Percentiles rank a stretch among this genome's conserved stretches.
Evolutionary conservation across 306 rosid genomes (phyloP).

Genomic region (Biancaea sappan): DNA sequence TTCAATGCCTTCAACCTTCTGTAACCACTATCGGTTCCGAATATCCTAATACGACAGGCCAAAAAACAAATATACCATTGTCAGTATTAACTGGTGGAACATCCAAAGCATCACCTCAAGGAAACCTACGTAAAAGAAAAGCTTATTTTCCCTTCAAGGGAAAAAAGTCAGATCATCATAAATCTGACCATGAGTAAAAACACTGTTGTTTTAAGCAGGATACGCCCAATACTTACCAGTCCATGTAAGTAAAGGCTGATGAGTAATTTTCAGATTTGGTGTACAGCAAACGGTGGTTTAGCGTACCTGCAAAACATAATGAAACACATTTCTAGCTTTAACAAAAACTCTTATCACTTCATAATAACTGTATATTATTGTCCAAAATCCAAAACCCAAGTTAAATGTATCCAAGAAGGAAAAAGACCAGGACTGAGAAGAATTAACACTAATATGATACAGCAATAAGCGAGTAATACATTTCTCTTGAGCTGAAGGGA

Average conservation of each 20-base stretch:
- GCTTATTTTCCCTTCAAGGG: too few relatives aligned
- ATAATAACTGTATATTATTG: constrained; percentile 20
- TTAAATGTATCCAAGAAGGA: background rate
- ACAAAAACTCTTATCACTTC: constrained; percentile 28
- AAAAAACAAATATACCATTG: constrained; percentile 11
- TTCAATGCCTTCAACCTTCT: constrained; percentile 80
- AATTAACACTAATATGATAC: constrained; percentile 88
- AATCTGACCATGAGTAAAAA: constrained; percentile 1
- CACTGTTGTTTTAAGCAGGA: constrained; percentile 17
- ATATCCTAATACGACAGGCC: constrained; percentile 55
- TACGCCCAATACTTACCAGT: constrained; percentile 53
- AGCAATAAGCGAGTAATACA: constrained; percentile 79
- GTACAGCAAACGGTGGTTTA: constrained; percentile 91
- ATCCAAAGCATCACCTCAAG: constrained; percentile 20
- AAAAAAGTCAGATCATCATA: background rate
- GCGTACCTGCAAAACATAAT: constrained; percentile 65
- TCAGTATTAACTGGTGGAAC: constrained; percentile 16
- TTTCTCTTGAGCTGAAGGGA: constrained; percentile 90
- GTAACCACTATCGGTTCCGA: constrained; percentile 86
- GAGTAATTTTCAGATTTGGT: constrained; percentile 98
- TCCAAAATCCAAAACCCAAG: constrained; percentile 11
- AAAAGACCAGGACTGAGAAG: constrained; percentile 94
- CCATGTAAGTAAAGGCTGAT: constrained; percentile 93
- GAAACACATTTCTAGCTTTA: background rate
- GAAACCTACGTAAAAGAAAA: background rate